These are phyloP conservation scores for Didymella keratinophila DNA, from an alignment of 2,329 filamentous ascomycete genomes.

Conservation along the genomic window DNA sequence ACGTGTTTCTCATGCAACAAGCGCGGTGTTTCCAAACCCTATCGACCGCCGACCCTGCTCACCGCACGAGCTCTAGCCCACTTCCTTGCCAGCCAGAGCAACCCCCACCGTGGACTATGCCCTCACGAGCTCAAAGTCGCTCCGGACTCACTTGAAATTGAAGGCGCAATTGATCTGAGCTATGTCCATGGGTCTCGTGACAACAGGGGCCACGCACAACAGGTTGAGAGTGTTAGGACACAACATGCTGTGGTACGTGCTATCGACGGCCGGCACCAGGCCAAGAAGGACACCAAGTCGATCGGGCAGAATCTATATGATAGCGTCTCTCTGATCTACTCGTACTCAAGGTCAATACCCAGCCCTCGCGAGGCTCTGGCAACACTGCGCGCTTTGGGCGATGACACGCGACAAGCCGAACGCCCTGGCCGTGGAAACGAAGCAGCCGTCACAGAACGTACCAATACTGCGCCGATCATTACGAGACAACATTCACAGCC, in stretches of 20 bases:
- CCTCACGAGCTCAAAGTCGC: conserved; percentile 53
- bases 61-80: conserved; percentile 84
- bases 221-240: background rate
- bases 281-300: conserved; percentile 65
- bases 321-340: conserved; percentile 46
- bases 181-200: background rate
- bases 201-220: background rate
- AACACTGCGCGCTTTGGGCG: conserved; percentile 25
- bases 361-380: conserved; percentile 34
- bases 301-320: conserved; percentile 67
- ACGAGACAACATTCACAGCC: conserved; percentile 25
- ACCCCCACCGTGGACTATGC: conserved; percentile 76
- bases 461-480: conserved; percentile 15
- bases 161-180: conserved; percentile 16
- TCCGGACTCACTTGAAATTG: conserved; percentile 38
- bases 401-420: conserved; percentile 2
- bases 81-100: conserved; percentile 80
- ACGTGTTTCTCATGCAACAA: conserved; percentile 83
- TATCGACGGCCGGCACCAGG: conserved; percentile 37
- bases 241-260: conserved; percentile 24
- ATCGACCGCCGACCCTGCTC: conserved; percentile 79
- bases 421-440: conserved; percentile 21
- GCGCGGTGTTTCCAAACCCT: conserved; percentile 71
- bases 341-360: conserved; percentile 45
- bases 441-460: conserved; percentile 11